Base-by-base conservation (phyloP, 306 rosid genomes). In the Boehmeria nivea region DNA sequence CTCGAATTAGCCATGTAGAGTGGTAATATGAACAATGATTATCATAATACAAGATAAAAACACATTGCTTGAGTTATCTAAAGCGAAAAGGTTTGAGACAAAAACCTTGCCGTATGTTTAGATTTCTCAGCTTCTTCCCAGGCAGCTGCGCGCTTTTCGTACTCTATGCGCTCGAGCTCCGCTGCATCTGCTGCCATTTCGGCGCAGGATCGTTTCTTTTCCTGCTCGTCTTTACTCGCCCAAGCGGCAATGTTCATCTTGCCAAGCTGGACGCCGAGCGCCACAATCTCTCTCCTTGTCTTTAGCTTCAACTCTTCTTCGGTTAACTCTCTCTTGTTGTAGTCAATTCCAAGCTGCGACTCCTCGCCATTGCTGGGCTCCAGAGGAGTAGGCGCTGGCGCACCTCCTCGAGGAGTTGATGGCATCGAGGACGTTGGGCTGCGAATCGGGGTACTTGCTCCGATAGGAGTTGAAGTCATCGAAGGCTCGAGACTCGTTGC, bases 71-170 rank as follows among this genome's bases (percentile, higher is more conserved):
- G 15, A 14, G 34, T 37, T 16, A 16, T 51, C 0, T 18, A 43
- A 42, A 31, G 14, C 22, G 44, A 17, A 18, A 43, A 14, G 24
- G 37, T 43, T n/a, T 23, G 38, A 26, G 19, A 60, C 23, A 55
- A 61, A 72, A 80, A 90, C 98, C 98, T 90, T 57, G 98, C 91
- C 57, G 67, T 74, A 61, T 87, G 95, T 68, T 68, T 90, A 23
- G 87, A 82, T 68, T 84, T 87, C 66, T 90, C 91, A 27, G 81
- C 94, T 74, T 90, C 98, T 76, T 74, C 94, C 98, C 98, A 90
- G 12, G 70, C 66, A 19, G 78, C 77, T 19, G 98, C 98, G 7
- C 95, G 95, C 54, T 82, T 90, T 68, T 74, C 83, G 42, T 60
- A 80, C 59, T 90, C 95, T 43, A 83, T 56, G 46, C 64, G 78